phyloP scores from a whole-genome alignment of 2,329 filamentous ascomycete species.

The Sarocladium brachiariae region DNA sequence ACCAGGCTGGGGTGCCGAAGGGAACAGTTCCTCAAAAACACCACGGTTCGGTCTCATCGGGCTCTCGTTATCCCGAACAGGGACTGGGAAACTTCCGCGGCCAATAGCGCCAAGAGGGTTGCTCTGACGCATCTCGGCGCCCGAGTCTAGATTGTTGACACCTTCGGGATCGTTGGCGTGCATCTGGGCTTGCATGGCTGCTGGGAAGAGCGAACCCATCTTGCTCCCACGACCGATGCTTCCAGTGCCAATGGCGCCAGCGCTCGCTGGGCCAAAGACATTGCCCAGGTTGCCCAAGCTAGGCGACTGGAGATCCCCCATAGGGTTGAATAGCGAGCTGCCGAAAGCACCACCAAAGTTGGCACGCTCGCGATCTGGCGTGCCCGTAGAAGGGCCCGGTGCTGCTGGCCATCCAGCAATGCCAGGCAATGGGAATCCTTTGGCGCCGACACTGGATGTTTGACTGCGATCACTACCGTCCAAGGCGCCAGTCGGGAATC shows the following conservation, averaged over 20 bases:
- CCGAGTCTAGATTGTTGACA: constrained; percentile 40
- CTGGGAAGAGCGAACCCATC: constrained; percentile 79
- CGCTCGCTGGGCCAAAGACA: constrained; percentile 60
- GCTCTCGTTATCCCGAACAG: constrained; percentile 51
- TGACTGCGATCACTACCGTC: constrained; percentile 86
- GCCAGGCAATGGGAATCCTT: constrained; percentile 61
- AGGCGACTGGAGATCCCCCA: constrained; percentile 71
- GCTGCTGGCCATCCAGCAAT: constrained; percentile 57
- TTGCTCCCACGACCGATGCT: constrained; percentile 73
- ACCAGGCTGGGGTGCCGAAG: constrained; percentile 20
- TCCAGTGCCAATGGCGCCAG: constrained; percentile 45
- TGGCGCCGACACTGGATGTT: constrained; percentile 79
- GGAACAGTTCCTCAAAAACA: constrained; percentile 49
- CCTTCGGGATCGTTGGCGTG: constrained; percentile 63
- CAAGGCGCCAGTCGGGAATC: constrained; percentile 43
- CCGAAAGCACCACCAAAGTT: constrained; percentile 60
- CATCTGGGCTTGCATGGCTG: constrained; percentile 88
- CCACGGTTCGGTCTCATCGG: constrained; percentile 49
- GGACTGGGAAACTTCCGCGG: constrained; percentile 49
- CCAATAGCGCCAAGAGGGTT: constrained; percentile 63
- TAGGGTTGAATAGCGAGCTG: constrained; percentile 70
- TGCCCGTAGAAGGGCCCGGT: constrained; percentile 51
- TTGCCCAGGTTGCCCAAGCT: constrained; percentile 59
- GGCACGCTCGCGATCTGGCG: constrained; percentile 58
- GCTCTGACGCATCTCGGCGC: constrained; percentile 52